These are phyloP conservation scores for Usnea hakonensis DNA, from an alignment of 495 filamentous ascomycete genomes.

Conservation along the genomic window DNA sequence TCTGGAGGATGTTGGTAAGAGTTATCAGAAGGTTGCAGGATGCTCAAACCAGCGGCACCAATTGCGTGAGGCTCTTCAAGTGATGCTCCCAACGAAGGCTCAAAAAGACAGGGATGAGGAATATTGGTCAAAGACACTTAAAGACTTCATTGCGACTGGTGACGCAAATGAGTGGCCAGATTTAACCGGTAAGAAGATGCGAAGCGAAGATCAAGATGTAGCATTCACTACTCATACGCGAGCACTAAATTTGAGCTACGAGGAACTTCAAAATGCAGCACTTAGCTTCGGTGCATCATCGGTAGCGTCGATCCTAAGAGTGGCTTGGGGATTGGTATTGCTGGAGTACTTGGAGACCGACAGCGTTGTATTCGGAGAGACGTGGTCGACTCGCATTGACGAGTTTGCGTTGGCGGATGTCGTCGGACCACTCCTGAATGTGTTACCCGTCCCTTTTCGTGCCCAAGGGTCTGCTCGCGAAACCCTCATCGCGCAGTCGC, in stretches of 20 bases:
- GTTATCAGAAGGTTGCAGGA: slow-evolving; percentile 15
- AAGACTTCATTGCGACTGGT: slow-evolving; percentile 16
- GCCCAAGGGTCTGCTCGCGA: slow-evolving; percentile 21
- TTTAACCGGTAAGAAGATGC: slow-evolving; percentile 18
- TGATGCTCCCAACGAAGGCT: slow-evolving; percentile 21
- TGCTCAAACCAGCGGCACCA: slow-evolving; percentile 21
- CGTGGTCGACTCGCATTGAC: slow-evolving; percentile 30
- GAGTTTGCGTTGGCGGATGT: slow-evolving; percentile 24
- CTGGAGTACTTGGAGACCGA: slow-evolving; percentile 30
- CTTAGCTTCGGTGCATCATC: slow-evolving; percentile 29
- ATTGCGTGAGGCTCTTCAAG: slow-evolving; percentile 24
- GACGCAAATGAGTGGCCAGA: slow-evolving; percentile 31
- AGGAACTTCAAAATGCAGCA: slow-evolving; percentile 21
- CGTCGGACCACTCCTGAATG: slow-evolving; percentile 30
- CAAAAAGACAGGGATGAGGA: slow-evolving; percentile 19
- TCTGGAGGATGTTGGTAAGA: slow-evolving; percentile 25
- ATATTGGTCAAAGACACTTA: slow-evolving; percentile 27
- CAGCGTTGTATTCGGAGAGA: slow-evolving; percentile 32
- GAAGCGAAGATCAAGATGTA: slow-evolving; percentile 11
- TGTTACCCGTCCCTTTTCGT: slow-evolving; percentile 31
- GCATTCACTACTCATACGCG: background rate
- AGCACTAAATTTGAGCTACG: slow-evolving; percentile 17
- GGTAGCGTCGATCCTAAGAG: slow-evolving; percentile 28
- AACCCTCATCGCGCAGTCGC: slow-evolving; percentile 24
- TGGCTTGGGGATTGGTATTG: slow-evolving; percentile 29